Evolutionary conservation across 305 asterid genomes (phyloP), one percentile per base, ranked within the genome.

Genomic region (Fraxinus paxiana): DNA sequence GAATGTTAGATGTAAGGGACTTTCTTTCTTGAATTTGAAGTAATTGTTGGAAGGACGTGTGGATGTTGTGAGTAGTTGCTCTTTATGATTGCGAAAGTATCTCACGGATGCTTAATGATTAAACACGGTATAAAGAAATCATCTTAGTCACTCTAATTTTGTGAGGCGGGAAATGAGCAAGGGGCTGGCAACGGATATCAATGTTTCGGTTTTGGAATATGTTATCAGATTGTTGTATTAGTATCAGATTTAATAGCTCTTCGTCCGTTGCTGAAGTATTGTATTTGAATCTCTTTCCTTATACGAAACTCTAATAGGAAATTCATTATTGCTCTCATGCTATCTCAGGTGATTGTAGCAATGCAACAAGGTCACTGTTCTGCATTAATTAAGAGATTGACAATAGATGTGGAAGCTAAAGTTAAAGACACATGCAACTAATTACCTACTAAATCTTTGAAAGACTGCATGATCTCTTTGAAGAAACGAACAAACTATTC

Each of bases 1-100:
- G 37, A 75, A 78, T 67, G 72, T 34, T 13, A 35, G 34, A 77
- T 77, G 87, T 80, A 71, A 43, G 34, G 61, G 7, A 54, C 26
- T 59, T 17, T 18, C 63, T 24, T 51, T 74, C 69, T n/a, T 37
- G 73, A 61, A 59, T 75, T 61, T 75, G 56, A 71, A 77, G 77
- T 24, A 26, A 28, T 80, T 71, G 9, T 51, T 51, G 77, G 77
- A 75, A 41, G 72, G 24, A 54, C 65, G n/a, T 28, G 78, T 34
- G 43, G 56, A 63, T 75, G 41, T 56, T 67, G 38, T 13, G 18
- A n/a, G 80, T 77, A 31, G 73, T 65, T 2, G 15, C 26, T 61
- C 33, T 5, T 18, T 61, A 22, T 22, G 31, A 61, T 61, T 22
- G n/a, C 26, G 2, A 61, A 61, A 61, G 26, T 9, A 22, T 61